phyloP scores from a whole-genome alignment of 169 alveolate genomes.

The Plasmodium vivax region DNA sequence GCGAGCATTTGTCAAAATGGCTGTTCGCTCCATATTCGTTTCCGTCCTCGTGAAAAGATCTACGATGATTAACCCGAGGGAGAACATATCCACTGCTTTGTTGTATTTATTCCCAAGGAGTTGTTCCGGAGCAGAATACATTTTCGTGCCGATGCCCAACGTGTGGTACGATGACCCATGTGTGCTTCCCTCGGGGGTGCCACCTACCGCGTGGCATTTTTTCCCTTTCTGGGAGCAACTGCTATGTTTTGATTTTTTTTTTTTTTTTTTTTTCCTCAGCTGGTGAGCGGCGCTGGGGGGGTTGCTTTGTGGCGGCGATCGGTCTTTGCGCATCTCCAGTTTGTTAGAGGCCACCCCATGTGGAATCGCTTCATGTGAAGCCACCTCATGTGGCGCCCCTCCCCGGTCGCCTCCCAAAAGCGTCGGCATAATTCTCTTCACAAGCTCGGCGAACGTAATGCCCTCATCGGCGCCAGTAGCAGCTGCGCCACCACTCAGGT shows the following conservation, averaged over 20 bases:
- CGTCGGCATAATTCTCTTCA: background rate
- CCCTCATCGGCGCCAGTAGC: background rate
- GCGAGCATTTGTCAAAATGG: constrained; percentile 73
- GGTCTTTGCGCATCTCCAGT: background rate
- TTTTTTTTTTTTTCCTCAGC: background rate
- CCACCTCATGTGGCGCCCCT: background rate
- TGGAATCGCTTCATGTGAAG: background rate
- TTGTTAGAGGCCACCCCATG: no score
- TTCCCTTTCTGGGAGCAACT: background rate
- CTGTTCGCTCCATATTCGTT: constrained; percentile 79
- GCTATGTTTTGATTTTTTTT: background rate
- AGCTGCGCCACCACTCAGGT: no score
- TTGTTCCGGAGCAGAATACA: constrained; percentile 83
- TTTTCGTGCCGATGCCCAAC: constrained; percentile 77
- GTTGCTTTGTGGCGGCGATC: background rate
- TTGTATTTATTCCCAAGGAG: constrained; percentile 70
- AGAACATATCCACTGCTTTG: constrained; percentile 78
- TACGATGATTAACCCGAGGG: constrained; percentile 76
- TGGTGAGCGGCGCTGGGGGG: background rate
- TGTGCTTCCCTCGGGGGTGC: background rate
- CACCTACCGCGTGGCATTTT: background rate
- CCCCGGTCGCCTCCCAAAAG: background rate
- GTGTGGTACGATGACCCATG: constrained; percentile 53
- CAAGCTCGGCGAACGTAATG: background rate
- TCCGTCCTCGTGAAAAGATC: constrained; percentile 74